A percentile compares a stretch with the other conserved stretches of the same genome.
Conservation (phyloP, 2,329 filamentous ascomycete species). For the Penicillium sp. region DNA sequence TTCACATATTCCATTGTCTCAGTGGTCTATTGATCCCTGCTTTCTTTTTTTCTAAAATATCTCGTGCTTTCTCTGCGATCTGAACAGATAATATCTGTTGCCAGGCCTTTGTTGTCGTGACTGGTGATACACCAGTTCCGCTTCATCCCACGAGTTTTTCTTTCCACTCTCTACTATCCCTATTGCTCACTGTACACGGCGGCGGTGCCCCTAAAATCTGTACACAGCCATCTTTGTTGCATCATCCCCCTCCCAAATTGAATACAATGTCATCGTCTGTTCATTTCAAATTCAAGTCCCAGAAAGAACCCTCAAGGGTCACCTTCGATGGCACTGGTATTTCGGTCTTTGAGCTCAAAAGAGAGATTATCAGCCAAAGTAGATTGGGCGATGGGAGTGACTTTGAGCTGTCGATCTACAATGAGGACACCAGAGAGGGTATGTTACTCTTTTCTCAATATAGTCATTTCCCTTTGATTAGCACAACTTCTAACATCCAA, state of each 20-base stretch:
- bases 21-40: slow-evolving; percentile 24
- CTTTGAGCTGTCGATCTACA: slow-evolving; percentile 92
- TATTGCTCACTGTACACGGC: slow-evolving; percentile 24
- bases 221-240: slow-evolving; percentile 29
- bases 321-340: slow-evolving; percentile 97
- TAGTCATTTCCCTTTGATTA: slow-evolving; percentile 11
- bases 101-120: neutral
- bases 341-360: slow-evolving; percentile 97
- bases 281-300: slow-evolving; percentile 99
- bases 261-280: slow-evolving; percentile 87
- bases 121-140: neutral
- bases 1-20: slow-evolving; percentile 27
- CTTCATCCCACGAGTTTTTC: slow-evolving; percentile 1
- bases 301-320: slow-evolving; percentile 90
- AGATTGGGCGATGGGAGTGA: slow-evolving; percentile 93
- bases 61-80: neutral
- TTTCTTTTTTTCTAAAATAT: slow-evolving; percentile 15
- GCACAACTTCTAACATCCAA: slow-evolving; percentile 19
- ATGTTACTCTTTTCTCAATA: slow-evolving; percentile 40
- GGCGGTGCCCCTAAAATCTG: slow-evolving; percentile 27
- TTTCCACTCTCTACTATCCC: slow-evolving; percentile 20
- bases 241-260: slow-evolving; percentile 29
- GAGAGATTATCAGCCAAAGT: slow-evolving; percentile 94
- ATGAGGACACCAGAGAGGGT: slow-evolving; percentile 89
- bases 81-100: slow-evolving; percentile 4